Base-by-base conservation (phyloP, 768 basidiomycete genomes). In the Tylopilus subfusipes region DNA sequence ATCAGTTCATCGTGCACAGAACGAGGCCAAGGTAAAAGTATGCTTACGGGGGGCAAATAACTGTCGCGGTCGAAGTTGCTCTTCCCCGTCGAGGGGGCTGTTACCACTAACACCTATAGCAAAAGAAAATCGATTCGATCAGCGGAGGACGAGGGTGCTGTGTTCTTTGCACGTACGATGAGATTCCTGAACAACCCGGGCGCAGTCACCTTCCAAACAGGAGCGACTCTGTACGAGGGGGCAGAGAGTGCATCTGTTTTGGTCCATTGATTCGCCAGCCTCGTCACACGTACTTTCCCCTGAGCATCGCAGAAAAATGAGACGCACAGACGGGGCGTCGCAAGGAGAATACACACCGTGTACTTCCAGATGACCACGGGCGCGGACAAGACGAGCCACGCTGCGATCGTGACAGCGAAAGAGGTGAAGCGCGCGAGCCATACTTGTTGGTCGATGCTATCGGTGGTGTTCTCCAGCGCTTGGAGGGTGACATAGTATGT, bases 331-430 rank as follows among this genome's bases (percentile, higher is more conserved):
- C 1, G 14, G 0, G 18, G 22, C 2, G n/a, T 6, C 11, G n/a
- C 4, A 16, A 16, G 18, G 9, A 30, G 39, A 34, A 29, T n/a
- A 73, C 76, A 38, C 39, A 76, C 73, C 51, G 71, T 55, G 31
- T 62, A 71, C 57, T 83, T 83, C 80, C 80, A 83, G 22, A 76
- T 40, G 38, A 72, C 42, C 39, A 80, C 62, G 7, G 81, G 82
- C 4, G 66, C 38, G 42, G 70, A 63, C 62, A 81, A 71, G 47
- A 80, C 38, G 24, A 76, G 24, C 49, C 74, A 55, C 19, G 72
- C 61, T 16, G 64, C 78, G 43, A 81, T n/a, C 22, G 69, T 72
- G 24, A 75, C 61, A 7, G 60, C 74, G 33, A 78, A 55, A 19
- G 68, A 64, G 33, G 73, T 67, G 14, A 69, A 62, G 22, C 76